Base-by-base conservation (phyloP, 345 rosid species). In the Zanthoxylum bungeanum region DNA sequence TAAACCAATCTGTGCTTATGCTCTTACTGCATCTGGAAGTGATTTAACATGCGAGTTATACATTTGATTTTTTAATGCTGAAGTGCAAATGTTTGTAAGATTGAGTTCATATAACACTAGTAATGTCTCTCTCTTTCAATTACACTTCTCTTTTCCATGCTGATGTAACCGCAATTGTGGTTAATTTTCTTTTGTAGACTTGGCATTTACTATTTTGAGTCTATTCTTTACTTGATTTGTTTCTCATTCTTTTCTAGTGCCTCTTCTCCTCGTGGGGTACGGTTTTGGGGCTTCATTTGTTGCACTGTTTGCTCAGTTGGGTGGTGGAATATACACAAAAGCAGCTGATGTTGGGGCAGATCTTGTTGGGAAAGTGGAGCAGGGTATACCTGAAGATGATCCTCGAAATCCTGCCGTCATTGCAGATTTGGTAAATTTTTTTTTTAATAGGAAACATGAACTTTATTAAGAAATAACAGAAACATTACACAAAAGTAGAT, bases 281-380 rank as follows among this genome's bases (percentile, higher is more conserved):
- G 98, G 98, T 66, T 94, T 94, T 80, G 98, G 98, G 77, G 98
- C 98, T 75, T 94, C 98, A 55, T 94, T 94, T 82, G 98, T 94
- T 69, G 98, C 98, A 36, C 89, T 95, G 66, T 95, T 95, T 79
- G 99, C 99, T 80, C 99, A 95, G 83, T 83, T 95, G 82, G 99
- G 99, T 83, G 99, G 99, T 79, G 99, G 99, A 73, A 95, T 93
- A 83, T 95, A 75, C 74, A 95, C 99, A 33, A 95, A 95, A 85
- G 99, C 98, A 59, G 99, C 99, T 82, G 99, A 95, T 87, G 98
- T 95, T 64, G 99, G 98, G 66, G 99, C 99, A 72, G 99, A 95
- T 74, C 98, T 95, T 37, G 99, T 95, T 66, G 99, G 99, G 73
- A 93, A 95, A 95, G 94, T 95, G 42, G 99, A 95, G 83, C 98